These are phyloP conservation scores for Cetradonia linearis DNA, from an alignment of 495 filamentous ascomycete genomes.

Conservation along the genomic window DNA sequence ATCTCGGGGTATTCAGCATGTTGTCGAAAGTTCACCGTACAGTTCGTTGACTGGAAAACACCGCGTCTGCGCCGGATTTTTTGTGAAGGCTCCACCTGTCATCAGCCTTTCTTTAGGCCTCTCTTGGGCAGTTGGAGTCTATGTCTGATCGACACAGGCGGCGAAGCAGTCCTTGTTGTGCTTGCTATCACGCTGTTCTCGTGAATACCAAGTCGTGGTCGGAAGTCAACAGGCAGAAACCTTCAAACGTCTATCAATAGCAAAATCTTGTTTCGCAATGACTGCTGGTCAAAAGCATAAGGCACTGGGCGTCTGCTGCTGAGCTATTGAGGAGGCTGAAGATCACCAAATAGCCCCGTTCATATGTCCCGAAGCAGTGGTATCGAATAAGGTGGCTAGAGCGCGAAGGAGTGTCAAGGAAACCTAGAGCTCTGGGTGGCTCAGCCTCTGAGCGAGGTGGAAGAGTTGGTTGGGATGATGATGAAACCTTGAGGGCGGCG, in stretches of 20 bases:
- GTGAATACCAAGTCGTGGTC: not conserved
- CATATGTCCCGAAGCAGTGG: not conserved
- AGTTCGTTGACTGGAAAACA: not conserved
- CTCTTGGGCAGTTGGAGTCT: not conserved
- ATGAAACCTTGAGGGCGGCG: conserved; percentile 16
- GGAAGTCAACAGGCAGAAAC: not conserved
- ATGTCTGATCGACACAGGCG: not conserved
- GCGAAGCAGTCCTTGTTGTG: not conserved
- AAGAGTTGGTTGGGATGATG: conserved; percentile 3
- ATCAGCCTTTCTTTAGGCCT: not conserved
- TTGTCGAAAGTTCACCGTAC: not conserved
- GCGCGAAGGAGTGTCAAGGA: not conserved
- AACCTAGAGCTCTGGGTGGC: conserved; percentile 1
- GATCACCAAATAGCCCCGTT: not conserved
- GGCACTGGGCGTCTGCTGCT: not conserved
- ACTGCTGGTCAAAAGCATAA: not conserved
- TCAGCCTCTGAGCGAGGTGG: conserved; percentile 15
- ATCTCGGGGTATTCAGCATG: not conserved
- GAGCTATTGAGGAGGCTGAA: conserved; percentile 1
- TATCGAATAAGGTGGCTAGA: conserved; percentile 1
- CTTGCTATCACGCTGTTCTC: not conserved
- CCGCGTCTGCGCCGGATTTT: not conserved
- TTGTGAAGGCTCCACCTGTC: not conserved
- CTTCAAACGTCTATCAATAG: not conserved
- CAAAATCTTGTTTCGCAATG: not conserved